Percentiles rank a stretch among this genome's conserved stretches.
These are phyloP conservation scores for Trichodelitschia bisporula DNA, from an alignment of 495 filamentous ascomycete genomes.

Conservation along the genomic window DNA sequence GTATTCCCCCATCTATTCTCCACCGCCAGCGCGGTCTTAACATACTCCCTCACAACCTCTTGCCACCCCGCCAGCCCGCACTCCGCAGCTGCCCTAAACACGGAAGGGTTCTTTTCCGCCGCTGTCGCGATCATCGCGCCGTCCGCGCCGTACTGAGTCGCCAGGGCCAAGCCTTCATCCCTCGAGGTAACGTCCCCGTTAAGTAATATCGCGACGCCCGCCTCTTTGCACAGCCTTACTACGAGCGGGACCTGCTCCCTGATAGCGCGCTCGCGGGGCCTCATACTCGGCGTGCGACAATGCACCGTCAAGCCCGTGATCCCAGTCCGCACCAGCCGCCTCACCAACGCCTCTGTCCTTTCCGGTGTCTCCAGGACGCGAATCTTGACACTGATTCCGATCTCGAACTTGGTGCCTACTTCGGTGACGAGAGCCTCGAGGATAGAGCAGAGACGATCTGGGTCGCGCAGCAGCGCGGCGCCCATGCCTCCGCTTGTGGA, in stretches of 20 bases:
- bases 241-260: conserved; percentile 69
- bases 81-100: conserved; percentile 40
- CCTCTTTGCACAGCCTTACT: conserved; percentile 44
- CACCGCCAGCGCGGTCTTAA: conserved; percentile 41
- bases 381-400: conserved; percentile 92
- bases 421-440: conserved; percentile 56
- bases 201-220: conserved; percentile 74
- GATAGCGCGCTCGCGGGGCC: conserved; percentile 66
- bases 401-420: conserved; percentile 46
- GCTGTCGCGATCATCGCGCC: conserved; percentile 92
- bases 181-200: conserved; percentile 71
- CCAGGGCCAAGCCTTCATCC: conserved; percentile 38
- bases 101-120: conserved; percentile 70
- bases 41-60: conserved; percentile 49
- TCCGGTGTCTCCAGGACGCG: conserved; percentile 55
- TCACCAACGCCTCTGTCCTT: conserved; percentile 48
- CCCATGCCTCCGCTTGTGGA: conserved; percentile 84
- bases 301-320: conserved; percentile 85
- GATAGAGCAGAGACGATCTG: conserved; percentile 61
- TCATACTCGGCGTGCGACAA: conserved; percentile 90
- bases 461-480: conserved; percentile 60
- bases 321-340: conserved; percentile 50
- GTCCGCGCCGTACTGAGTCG: conserved; percentile 55
- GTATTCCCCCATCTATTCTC: conserved; percentile 80
- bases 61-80: conserved; percentile 42